Conservation (phyloP, 176 grass and related monocot genomes). For the Hordeum vulgare region DNA sequence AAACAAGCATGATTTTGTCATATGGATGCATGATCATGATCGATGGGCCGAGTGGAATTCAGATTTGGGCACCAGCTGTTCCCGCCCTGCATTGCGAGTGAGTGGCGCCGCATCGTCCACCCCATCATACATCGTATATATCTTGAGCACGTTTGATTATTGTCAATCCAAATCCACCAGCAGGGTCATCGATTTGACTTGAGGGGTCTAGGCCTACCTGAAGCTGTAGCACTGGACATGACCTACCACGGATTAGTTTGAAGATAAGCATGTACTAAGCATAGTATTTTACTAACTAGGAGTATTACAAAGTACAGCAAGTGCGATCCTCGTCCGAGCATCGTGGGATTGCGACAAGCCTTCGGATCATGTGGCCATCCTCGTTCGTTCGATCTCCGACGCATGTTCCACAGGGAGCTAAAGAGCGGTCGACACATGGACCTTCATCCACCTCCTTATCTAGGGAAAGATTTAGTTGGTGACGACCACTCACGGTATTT, state of each 20-base stretch:
- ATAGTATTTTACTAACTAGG: background rate
- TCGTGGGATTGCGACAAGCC: background rate
- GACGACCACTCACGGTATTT: background rate
- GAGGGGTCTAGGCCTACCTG: background rate
- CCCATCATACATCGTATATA: background rate
- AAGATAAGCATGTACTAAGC: background rate
- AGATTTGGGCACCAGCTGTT: background rate
- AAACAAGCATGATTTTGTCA: background rate
- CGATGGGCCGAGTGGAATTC: background rate
- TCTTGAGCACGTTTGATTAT: background rate
- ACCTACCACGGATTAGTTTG: background rate
- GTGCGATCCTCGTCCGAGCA: background rate
- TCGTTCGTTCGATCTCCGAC: background rate
- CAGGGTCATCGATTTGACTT: background rate
- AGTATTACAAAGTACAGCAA: too few species aligned
- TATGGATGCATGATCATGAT: background rate
- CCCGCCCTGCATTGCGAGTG: background rate
- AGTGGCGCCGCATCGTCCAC: background rate
- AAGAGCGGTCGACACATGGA: background rate
- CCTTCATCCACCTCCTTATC: background rate
- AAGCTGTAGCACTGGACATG: background rate
- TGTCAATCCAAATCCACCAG: conserved; percentile 4
- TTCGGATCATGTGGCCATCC: background rate
- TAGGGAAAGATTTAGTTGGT: background rate
- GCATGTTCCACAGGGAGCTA: background rate